Conservation (phyloP, 331 rosid species). For the Telfairia occidentalis region DNA sequence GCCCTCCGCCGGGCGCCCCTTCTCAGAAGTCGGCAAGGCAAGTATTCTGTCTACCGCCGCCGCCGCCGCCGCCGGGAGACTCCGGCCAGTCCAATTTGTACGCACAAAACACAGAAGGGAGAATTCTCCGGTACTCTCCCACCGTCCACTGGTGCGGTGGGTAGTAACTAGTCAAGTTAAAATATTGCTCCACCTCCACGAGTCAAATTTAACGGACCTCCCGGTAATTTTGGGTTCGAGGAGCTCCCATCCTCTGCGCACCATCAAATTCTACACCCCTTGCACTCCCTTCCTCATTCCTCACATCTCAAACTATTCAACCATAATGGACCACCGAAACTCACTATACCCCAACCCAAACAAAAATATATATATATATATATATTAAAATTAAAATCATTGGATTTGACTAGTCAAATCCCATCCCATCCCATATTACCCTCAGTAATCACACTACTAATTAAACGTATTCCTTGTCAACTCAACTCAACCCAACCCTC, state of each 20-base stretch:
- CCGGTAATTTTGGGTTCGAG: not conserved
- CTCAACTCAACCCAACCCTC: not conserved
- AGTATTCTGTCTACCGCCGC: not conserved
- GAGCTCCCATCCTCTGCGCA: not conserved
- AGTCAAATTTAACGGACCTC: slow-evolving; percentile 10
- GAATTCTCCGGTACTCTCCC: not conserved
- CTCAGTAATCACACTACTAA: not conserved
- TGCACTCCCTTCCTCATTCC: not conserved
- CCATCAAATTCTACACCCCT: not conserved
- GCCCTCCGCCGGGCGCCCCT: not conserved
- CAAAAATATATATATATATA: not conserved
- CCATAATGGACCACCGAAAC: not conserved
- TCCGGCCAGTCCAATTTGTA: not conserved
- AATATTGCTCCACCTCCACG: not conserved
- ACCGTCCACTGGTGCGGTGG: not conserved
- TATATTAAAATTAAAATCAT: no score
- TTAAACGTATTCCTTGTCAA: not conserved
- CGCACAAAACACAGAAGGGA: not conserved
- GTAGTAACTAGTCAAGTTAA: not conserved
- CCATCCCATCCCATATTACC: not conserved
- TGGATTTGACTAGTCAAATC: slow-evolving; percentile 9
- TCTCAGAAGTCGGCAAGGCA: not conserved
- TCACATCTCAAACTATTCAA: not conserved
- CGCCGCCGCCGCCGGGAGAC: not conserved
- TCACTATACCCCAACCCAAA: not conserved